A percentile compares a stretch with the other conserved stretches of the same genome.
phyloP scores from a whole-genome alignment of 139 green algal genomes.

The Nannochloris sp. region DNA sequence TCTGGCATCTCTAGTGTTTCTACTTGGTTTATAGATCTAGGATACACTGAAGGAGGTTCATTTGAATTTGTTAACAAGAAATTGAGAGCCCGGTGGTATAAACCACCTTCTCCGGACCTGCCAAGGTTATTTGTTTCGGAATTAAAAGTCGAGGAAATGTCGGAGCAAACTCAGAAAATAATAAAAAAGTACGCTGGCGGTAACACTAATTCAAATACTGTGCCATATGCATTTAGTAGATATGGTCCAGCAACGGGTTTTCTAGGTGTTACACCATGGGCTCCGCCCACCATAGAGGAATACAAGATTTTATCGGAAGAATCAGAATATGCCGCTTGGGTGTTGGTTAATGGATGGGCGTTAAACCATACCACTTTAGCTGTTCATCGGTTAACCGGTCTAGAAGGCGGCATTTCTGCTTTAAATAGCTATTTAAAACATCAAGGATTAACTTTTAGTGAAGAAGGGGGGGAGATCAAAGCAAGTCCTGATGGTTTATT shows the following conservation, averaged over 20 bases:
- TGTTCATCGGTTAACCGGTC: conserved; percentile 50
- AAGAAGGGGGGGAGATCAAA: conserved; percentile 53
- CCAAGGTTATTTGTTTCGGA: conserved; percentile 39
- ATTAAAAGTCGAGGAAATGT: conserved; percentile 48
- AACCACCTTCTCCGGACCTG: conserved; percentile 18
- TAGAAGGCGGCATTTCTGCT: conserved; percentile 30
- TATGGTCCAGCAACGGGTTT: background rate
- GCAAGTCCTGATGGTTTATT: conserved; percentile 60
- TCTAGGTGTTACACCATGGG: conserved; percentile 35
- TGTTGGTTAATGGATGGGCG: conserved; percentile 67
- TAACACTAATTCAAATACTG: background rate
- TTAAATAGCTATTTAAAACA: conserved; percentile 38
- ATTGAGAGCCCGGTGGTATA: conserved; percentile 14
- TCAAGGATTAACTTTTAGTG: conserved; percentile 54
- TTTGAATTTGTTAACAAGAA: conserved; percentile 33
- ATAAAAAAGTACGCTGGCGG: conserved; percentile 38
- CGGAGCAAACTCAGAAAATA: conserved; percentile 49
- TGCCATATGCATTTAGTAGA: conserved; percentile 6
- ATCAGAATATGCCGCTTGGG: conserved; percentile 68
- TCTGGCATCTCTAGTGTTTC: conserved; percentile 24
- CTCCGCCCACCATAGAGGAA: conserved; percentile 29
- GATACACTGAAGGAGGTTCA: conserved; percentile 18
- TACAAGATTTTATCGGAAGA: conserved; percentile 38
- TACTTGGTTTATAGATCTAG: conserved; percentile 27
- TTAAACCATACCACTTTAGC: conserved; percentile 79